Percentiles rank a stretch among this genome's conserved stretches.
phyloP scores from a whole-genome alignment of 2,329 filamentous ascomycete genomes.

The Colletotrichum sp. region DNA sequence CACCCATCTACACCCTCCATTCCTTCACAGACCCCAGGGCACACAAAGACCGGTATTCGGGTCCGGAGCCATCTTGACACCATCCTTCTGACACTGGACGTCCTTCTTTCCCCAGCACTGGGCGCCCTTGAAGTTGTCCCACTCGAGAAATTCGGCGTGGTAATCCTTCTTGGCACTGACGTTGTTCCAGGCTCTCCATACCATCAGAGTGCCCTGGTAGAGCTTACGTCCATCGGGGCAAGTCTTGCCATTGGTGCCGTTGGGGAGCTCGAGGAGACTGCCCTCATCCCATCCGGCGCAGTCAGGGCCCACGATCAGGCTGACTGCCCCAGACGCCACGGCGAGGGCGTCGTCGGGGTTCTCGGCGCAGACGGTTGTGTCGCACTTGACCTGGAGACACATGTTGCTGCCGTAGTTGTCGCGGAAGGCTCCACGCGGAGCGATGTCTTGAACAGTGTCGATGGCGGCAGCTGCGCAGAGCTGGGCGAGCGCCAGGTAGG shows the following conservation, averaged over 20 bases:
- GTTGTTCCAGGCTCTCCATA: constrained; percentile 3
- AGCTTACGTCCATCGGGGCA: background rate
- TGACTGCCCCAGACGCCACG: background rate
- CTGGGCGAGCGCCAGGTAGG: background rate
- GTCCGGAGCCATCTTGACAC: background rate
- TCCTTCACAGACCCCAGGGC: background rate
- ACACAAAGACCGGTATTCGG: background rate
- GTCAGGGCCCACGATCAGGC: background rate
- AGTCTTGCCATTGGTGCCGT: background rate
- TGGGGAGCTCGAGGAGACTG: background rate
- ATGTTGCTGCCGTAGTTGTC: background rate
- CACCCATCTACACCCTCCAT: background rate
- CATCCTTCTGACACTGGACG: background rate
- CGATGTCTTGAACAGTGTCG: background rate
- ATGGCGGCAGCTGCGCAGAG: background rate
- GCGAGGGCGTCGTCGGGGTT: background rate
- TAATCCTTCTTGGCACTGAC: background rate
- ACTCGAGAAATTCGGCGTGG: background rate
- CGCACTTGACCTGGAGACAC: constrained; percentile 1
- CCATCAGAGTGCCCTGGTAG: background rate
- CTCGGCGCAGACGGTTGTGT: background rate
- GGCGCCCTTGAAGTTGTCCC: constrained; percentile 11
- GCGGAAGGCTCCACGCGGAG: background rate
- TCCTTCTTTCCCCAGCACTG: background rate
- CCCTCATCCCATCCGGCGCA: background rate